Percentiles rank a stretch among this genome's conserved stretches.
phyloP scores from a whole-genome alignment of 495 filamentous ascomycete species.

The Aspergillus sclerotioniger region DNA sequence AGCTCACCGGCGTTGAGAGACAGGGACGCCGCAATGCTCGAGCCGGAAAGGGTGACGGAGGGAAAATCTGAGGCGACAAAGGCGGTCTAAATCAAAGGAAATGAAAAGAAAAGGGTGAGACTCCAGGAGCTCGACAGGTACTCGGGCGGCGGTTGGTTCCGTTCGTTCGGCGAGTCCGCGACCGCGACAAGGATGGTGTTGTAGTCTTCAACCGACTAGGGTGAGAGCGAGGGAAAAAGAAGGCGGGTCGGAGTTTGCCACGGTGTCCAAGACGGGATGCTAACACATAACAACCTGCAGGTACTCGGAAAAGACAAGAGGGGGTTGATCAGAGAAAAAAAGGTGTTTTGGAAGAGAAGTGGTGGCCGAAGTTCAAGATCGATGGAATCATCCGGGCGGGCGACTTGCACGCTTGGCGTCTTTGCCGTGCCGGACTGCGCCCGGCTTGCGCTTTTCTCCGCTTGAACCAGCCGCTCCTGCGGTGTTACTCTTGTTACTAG shows the following conservation, averaged over 20 bases:
- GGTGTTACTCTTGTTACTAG: neutral
- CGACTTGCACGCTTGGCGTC: neutral
- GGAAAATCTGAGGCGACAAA: too few species aligned
- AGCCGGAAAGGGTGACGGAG: too few species aligned
- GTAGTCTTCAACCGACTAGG: neutral
- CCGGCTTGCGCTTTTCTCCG: neutral
- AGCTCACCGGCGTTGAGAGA: too few species aligned
- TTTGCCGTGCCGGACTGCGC: neutral
- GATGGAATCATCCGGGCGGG: neutral
- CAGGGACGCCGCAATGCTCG: too few species aligned
- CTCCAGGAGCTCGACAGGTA: neutral
- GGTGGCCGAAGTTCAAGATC: slow-evolving; percentile 11
- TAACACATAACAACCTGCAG: slow-evolving; percentile 5
- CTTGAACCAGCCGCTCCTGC: neutral
- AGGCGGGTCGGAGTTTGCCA: neutral
- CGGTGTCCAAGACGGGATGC: neutral
- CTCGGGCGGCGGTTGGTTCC: slow-evolving; percentile 12
- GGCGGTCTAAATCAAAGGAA: too few species aligned
- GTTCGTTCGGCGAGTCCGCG: slow-evolving; percentile 22
- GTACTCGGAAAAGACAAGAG: slow-evolving; percentile 3
- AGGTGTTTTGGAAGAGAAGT: neutral
- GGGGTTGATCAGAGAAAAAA: neutral
- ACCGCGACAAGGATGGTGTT: slow-evolving; percentile 10
- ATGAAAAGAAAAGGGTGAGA: too few species aligned
- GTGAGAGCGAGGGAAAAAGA: slow-evolving; percentile 3